A percentile compares a stretch with the other conserved stretches of the same genome.
phyloP scores from a whole-genome alignment of 805 yeast genomes.

The Teunomyces funiuensis region DNA sequence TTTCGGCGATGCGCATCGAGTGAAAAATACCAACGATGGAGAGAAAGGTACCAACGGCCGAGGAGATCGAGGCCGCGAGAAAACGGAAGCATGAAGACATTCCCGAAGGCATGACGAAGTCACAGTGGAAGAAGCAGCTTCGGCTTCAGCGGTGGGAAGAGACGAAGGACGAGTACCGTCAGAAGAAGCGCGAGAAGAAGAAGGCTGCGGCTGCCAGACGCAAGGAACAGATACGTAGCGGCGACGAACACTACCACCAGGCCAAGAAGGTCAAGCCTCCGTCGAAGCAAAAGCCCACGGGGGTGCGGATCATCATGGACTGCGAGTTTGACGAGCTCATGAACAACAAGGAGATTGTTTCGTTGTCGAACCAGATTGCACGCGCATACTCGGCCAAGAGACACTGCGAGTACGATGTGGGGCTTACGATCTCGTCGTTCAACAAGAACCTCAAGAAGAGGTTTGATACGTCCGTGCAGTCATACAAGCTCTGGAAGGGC shows the following conservation, averaged over 20 bases:
- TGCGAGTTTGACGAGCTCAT: slow-evolving; percentile 90
- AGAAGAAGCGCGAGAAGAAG: slow-evolving; percentile 56
- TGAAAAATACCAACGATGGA: slow-evolving; percentile 3
- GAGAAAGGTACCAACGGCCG: slow-evolving; percentile 11
- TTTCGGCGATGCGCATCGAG: neutral
- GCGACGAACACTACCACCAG: slow-evolving; percentile 29
- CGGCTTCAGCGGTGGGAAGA: slow-evolving; percentile 60
- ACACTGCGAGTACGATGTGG: slow-evolving; percentile 55
- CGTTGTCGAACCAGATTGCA: slow-evolving; percentile 77
- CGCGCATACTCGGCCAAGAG: slow-evolving; percentile 80
- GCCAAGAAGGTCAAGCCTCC: slow-evolving; percentile 35
- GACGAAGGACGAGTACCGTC: slow-evolving; percentile 59
- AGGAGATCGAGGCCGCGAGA: slow-evolving; percentile 14
- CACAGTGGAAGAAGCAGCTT: slow-evolving; percentile 76
- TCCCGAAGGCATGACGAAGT: slow-evolving; percentile 87
- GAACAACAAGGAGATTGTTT: slow-evolving; percentile 68
- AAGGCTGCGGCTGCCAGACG: slow-evolving; percentile 30
- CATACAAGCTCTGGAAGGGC: slow-evolving; percentile 68
- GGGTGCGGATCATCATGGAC: slow-evolving; percentile 67
- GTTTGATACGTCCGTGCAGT: slow-evolving; percentile 60
- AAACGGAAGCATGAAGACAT: slow-evolving; percentile 22
- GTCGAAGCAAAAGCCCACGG: slow-evolving; percentile 47
- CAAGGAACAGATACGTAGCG: slow-evolving; percentile 21
- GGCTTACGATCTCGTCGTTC: slow-evolving; percentile 63
- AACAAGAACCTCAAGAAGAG: slow-evolving; percentile 63